Evolutionary conservation across 805 yeast genomes (phyloP), one percentile per base, ranked within the genome.

Genomic region (Candida stauntonica): DNA sequence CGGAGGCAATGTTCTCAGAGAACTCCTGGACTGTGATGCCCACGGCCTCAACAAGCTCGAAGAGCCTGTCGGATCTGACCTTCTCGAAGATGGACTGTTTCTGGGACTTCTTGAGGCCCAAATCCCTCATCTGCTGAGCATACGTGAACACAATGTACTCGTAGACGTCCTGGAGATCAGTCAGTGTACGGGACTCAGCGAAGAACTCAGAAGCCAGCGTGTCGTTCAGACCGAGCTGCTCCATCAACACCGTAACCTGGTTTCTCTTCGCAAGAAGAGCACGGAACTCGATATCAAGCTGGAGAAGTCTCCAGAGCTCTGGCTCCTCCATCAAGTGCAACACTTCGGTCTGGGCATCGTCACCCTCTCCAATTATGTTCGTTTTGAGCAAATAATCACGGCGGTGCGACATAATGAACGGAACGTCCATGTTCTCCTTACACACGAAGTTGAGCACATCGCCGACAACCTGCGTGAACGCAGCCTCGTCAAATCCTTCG

Each of bases 391-490:
- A 68, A 57, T 85, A 87, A 61, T 93, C 98, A 63, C 95, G 85
- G 60, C 98, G 84, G 57, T 88, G 95, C 18, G 88, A 84, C 85
- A 95, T 88, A 44, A 93, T 88, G 53, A 88, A 86, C 9, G 99
- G 98, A 5, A 91, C 96, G 58, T 93, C 99, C 47, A 83, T 72
- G 42, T 80, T 72, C 34, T 89, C 95, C 51, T 77, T 78, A 12
- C 88, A 71, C 21, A 93, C 66, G 48, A 79, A 88, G 55, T 70
- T 85, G 53, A 75, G 81, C 31, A 72, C 86, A 61, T 74, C 79
- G 11, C 77, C 75, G 6, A 93, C 85, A 1, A 96, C 81, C 27
- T 68, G 73, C 39, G 69, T 68, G 61, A 87, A 84, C 15, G 82
- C 82, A 13, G 62, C 63, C 18, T 66, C 52, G 48, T 66, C 67